phyloP scores from a whole-genome alignment of 2,329 filamentous ascomycete species.

The Leptosphaerulina australis region DNA sequence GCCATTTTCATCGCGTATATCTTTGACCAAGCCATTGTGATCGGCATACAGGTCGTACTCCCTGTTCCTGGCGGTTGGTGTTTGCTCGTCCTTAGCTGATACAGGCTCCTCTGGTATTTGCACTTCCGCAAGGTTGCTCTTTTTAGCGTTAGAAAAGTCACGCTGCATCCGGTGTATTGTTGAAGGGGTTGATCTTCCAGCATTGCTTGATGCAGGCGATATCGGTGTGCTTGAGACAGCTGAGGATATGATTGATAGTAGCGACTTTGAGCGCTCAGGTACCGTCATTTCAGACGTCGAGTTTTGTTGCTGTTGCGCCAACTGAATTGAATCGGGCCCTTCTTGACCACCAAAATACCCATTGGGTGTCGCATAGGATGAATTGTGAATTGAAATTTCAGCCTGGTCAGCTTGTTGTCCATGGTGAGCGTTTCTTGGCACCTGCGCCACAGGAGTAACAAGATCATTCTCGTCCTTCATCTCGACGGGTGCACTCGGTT shows the following conservation, averaged over 20 bases:
- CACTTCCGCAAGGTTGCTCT: slow-evolving; percentile 22
- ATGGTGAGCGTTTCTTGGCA: slow-evolving; percentile 28
- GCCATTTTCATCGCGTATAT: slow-evolving; percentile 37
- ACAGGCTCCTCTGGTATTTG: slow-evolving; percentile 36
- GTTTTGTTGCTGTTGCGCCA: slow-evolving; percentile 22
- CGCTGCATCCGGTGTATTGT: slow-evolving; percentile 36
- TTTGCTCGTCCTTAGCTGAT: slow-evolving; percentile 21
- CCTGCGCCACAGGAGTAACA: slow-evolving; percentile 36
- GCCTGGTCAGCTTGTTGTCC: slow-evolving; percentile 25
- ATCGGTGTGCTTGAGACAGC: slow-evolving; percentile 41
- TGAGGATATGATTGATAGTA: slow-evolving; percentile 46
- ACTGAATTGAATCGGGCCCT: slow-evolving; percentile 16
- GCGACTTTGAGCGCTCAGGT: slow-evolving; percentile 42
- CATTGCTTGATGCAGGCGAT: slow-evolving; percentile 38
- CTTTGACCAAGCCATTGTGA: slow-evolving; percentile 47
- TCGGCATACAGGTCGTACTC: slow-evolving; percentile 48
- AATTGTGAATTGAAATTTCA: slow-evolving; percentile 21
- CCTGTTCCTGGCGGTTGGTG: slow-evolving; percentile 28
- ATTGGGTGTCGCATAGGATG: slow-evolving; percentile 19
- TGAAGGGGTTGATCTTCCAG: slow-evolving; percentile 39
- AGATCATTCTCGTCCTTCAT: slow-evolving; percentile 36
- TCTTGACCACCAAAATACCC: slow-evolving; percentile 19
- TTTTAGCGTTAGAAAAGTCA: slow-evolving; percentile 31
- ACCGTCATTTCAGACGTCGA: slow-evolving; percentile 21
- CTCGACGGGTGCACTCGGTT: slow-evolving; percentile 31